phyloP scores from a whole-genome alignment of 805 yeast genomes.

The Aciculoconidium aculeatum region DNA sequence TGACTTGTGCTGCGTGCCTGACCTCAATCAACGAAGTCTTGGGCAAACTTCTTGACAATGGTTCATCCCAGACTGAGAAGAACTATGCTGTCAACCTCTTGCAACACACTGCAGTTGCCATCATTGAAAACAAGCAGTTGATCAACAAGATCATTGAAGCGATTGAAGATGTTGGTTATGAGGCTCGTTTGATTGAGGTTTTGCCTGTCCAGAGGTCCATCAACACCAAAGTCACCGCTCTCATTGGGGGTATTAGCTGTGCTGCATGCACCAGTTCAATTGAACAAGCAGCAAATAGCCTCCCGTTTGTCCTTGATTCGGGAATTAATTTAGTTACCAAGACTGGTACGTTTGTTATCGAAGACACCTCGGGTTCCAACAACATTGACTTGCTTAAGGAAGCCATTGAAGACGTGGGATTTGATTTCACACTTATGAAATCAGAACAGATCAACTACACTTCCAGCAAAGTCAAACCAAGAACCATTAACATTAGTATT shows the following conservation, averaged over 20 bases:
- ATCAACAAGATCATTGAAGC: slow-evolving; percentile 26
- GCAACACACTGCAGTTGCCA: slow-evolving; percentile 46
- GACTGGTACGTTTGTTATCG: slow-evolving; percentile 56
- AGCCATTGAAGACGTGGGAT: slow-evolving; percentile 62
- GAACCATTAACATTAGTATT: slow-evolving; percentile 52
- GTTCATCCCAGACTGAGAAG: slow-evolving; percentile 14
- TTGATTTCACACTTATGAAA: slow-evolving; percentile 47
- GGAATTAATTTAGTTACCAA: slow-evolving; percentile 56
- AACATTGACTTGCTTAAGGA: slow-evolving; percentile 39
- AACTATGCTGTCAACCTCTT: slow-evolving; percentile 46
- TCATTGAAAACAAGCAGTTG: slow-evolving; percentile 47
- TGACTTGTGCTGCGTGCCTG: slow-evolving; percentile 38
- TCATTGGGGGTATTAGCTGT: slow-evolving; percentile 72
- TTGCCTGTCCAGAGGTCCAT: slow-evolving; percentile 49
- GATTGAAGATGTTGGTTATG: slow-evolving; percentile 31
- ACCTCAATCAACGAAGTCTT: slow-evolving; percentile 26
- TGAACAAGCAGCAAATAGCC: slow-evolving; percentile 35
- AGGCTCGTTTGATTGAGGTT: slow-evolving; percentile 50
- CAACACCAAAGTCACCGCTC: slow-evolving; percentile 49
- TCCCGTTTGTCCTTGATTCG: slow-evolving; percentile 49
- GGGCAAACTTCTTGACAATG: slow-evolving; percentile 13
- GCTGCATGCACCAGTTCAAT: slow-evolving; percentile 64
- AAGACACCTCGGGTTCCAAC: slow-evolving; percentile 24
- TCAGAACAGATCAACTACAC: slow-evolving; percentile 41
- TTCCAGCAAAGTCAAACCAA: slow-evolving; percentile 41